These are phyloP conservation scores for Kodamaea laetipori DNA, from an alignment of 805 yeast species.

Conservation along the genomic window DNA sequence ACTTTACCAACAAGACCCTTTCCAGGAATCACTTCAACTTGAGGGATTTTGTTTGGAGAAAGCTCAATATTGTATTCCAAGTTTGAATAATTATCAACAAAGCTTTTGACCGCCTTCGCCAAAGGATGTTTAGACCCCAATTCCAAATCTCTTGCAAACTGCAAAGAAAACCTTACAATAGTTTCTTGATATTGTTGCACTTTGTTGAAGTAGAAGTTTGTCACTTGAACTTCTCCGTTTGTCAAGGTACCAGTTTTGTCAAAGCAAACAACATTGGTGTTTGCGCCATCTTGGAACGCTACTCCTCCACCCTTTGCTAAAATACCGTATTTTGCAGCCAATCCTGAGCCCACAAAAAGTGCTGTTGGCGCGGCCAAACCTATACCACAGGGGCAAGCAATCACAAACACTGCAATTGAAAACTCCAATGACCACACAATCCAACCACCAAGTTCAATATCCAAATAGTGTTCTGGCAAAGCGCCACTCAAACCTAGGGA, in stretches of 20 bases:
- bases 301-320: conserved; percentile 81
- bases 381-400: conserved; percentile 86
- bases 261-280: conserved; percentile 63
- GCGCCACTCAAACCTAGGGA: conserved; percentile 54
- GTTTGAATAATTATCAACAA: conserved; percentile 34
- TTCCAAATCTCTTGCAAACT: conserved; percentile 61
- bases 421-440: conserved; percentile 75
- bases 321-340: conserved; percentile 77
- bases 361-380: conserved; percentile 88
- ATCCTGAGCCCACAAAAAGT: conserved; percentile 73
- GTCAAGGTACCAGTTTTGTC: conserved; percentile 83
- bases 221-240: conserved; percentile 59
- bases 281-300: conserved; percentile 77
- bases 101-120: conserved; percentile 54
- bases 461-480: conserved; percentile 57
- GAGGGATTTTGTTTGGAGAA: conserved; percentile 42
- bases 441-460: conserved; percentile 74
- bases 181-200: conserved; percentile 17
- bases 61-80: conserved; percentile 19
- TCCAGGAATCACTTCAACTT: conserved; percentile 58
- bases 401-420: conserved; percentile 76
- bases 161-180: conserved; percentile 35
- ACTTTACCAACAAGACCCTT: conserved; percentile 56
- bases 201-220: conserved; percentile 44
- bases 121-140: conserved; percentile 68